Evolutionary conservation across 2,329 filamentous ascomycete genomes (phyloP).

Genomic region (Monilinia polystroma): DNA sequence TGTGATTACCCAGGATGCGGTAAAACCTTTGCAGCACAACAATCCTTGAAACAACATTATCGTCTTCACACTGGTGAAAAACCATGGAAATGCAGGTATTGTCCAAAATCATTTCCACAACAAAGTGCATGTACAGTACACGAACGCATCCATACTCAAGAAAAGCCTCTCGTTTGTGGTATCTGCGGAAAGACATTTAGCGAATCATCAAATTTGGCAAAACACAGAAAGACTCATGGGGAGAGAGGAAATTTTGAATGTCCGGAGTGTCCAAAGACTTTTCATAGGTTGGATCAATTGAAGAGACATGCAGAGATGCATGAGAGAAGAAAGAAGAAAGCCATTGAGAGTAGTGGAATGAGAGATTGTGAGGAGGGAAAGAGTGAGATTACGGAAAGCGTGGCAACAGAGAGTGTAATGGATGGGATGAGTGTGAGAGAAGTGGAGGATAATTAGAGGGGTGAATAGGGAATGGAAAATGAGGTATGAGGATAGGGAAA

Average conservation of each 20-base stretch:
- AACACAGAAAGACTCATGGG: slow-evolving; percentile 62
- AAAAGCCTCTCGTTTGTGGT: slow-evolving; percentile 60
- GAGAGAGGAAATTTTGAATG: slow-evolving; percentile 53
- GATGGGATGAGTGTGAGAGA: too few species aligned
- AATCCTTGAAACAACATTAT: slow-evolving; percentile 66
- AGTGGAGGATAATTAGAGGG: too few species aligned
- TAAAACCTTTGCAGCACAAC: slow-evolving; percentile 62
- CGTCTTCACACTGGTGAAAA: slow-evolving; percentile 66
- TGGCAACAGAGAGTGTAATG: not conserved
- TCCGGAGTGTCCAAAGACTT: slow-evolving; percentile 54
- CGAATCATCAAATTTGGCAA: slow-evolving; percentile 66
- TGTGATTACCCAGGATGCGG: slow-evolving; percentile 55
- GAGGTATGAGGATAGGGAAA: too few species aligned
- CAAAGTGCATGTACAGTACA: slow-evolving; percentile 70
- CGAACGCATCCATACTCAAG: slow-evolving; percentile 62
- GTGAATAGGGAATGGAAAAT: not conserved
- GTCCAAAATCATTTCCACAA: slow-evolving; percentile 61
- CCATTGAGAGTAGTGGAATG: not conserved
- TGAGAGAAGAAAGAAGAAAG: slow-evolving; percentile 16
- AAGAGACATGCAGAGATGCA: slow-evolving; percentile 51
- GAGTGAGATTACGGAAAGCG: slow-evolving; percentile 10
- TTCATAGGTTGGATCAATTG: slow-evolving; percentile 60
- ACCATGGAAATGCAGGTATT: slow-evolving; percentile 57
- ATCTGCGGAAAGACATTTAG: slow-evolving; percentile 59
- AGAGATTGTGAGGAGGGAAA: slow-evolving; percentile 1